phyloP scores from a whole-genome alignment of 495 filamentous ascomycete species.

The Penicillium bovifimosum region DNA sequence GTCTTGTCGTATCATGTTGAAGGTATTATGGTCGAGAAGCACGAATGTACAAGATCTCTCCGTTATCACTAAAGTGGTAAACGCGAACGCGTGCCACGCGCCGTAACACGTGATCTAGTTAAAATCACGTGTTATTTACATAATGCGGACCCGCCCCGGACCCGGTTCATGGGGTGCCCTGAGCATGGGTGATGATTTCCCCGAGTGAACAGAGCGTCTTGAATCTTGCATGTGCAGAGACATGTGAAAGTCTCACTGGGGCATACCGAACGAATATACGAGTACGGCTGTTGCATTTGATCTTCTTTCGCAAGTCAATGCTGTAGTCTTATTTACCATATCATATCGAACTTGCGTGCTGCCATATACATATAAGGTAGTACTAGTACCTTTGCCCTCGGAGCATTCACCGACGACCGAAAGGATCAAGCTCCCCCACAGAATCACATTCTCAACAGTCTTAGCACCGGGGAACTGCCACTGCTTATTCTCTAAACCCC shows the following conservation, averaged over 20 bases:
- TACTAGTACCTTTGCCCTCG: constrained; percentile 10
- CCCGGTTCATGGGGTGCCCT: background rate
- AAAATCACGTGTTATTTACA: constrained; percentile 2
- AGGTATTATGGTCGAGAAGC: background rate
- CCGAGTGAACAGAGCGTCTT: background rate
- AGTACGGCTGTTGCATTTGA: background rate
- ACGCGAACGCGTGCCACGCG: constrained; percentile 26
- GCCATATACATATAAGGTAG: background rate
- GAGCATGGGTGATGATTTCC: background rate
- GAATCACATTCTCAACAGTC: constrained; percentile 6
- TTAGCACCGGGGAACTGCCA: background rate
- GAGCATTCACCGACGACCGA: constrained; percentile 38
- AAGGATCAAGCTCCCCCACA: constrained; percentile 27
- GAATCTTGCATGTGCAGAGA: background rate
- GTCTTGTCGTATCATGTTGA: constrained; percentile 67
- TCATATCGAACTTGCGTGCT: background rate
- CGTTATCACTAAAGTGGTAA: constrained; percentile 14
- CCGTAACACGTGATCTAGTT: constrained; percentile 6
- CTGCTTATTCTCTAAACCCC: background rate
- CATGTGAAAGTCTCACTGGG: background rate
- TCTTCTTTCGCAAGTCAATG: background rate
- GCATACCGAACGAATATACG: background rate
- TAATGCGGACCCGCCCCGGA: background rate
- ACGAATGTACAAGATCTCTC: background rate
- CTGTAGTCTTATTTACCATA: background rate